Evolutionary conservation across 495 filamentous ascomycete species (phyloP), one percentile per base, ranked within the genome.

Genomic region (Xylaria bambusicola): DNA sequence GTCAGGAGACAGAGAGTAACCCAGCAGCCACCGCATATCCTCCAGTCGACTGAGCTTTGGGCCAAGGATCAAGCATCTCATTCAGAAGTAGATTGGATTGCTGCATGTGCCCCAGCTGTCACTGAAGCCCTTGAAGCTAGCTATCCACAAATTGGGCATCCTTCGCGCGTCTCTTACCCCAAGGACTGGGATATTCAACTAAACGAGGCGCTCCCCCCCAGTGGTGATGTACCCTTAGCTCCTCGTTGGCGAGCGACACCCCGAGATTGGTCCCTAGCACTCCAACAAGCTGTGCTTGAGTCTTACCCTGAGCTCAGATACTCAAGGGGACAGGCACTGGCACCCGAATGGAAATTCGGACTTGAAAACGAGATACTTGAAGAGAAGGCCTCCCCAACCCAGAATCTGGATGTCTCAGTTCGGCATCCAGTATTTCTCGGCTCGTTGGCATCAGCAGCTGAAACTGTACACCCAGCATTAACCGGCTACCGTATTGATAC

Each of bases 341-440:
- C 63, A n/a, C 40, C 56, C 2, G 53, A 65, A 52, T 67, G 66
- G 68, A 59, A 60, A 66, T 5, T 53, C 66, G 21, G 66, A 73
- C 33, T 49, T 66, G 69, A 27, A 63, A 74, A 46, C 29, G 41
- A 5, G 60, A 36, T 27, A 57, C 40, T 31, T 42, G 53, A n/a
- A 51, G 36, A 38, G 8, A 15, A 38, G 12, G 13, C 7, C 38
- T n/a, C 33, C 58, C 46, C 66, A 36, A 9, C n/a, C 44, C 18
- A 42, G 0, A n/a, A 46, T 40, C 69, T 71, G 45, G 66, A 74
- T 50, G 55, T 71, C 10, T 44, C 75, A 24, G 38, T 58, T 17
- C 59, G 68, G 35, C 75, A 77, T 63, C 76, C 76, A 24, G 76
- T 75, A n/a, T 77, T 75, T 48, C 66, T 71, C 60, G 70, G 70